Evolutionary conservation across 192 early-diverging fungal species (phyloP).

Genomic region (Helicostylum pulchrum): DNA sequence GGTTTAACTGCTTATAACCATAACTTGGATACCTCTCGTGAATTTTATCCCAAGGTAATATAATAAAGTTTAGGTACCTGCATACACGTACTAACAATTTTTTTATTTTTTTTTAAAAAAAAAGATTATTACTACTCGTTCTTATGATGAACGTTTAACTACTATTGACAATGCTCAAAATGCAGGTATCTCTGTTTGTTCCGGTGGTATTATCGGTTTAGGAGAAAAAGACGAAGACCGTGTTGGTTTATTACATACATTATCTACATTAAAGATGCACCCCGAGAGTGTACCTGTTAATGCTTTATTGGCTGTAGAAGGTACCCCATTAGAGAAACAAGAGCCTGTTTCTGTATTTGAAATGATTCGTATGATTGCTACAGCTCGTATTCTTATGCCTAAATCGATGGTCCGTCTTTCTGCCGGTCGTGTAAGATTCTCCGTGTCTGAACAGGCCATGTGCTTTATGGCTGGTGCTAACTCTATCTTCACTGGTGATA

Average conservation of each 20-base stretch:
- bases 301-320: constrained; percentile 73
- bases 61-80: not conserved
- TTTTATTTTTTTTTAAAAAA: constrained; percentile 19
- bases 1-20: constrained; percentile 87
- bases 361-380: constrained; percentile 83
- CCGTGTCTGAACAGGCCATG: constrained; percentile 59
- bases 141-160: constrained; percentile 74
- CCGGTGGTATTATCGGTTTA: constrained; percentile 82
- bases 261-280: constrained; percentile 66
- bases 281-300: constrained; percentile 82
- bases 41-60: constrained; percentile 67
- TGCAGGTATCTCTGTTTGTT: constrained; percentile 79
- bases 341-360: constrained; percentile 80
- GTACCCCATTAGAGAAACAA: constrained; percentile 75
- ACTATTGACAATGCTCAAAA: constrained; percentile 71
- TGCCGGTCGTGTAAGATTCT: constrained; percentile 72
- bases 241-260: constrained; percentile 71
- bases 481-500: constrained; percentile 83
- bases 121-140: constrained; percentile 74
- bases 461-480: constrained; percentile 85
- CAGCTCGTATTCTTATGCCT: constrained; percentile 80
- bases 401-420: constrained; percentile 73
- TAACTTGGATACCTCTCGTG: constrained; percentile 78
- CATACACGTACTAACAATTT: not conserved
- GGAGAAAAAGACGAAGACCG: constrained; percentile 71